Base-by-base conservation (phyloP, 169 alveolate species). In the Cryptosporidium ubiquitum region DNA sequence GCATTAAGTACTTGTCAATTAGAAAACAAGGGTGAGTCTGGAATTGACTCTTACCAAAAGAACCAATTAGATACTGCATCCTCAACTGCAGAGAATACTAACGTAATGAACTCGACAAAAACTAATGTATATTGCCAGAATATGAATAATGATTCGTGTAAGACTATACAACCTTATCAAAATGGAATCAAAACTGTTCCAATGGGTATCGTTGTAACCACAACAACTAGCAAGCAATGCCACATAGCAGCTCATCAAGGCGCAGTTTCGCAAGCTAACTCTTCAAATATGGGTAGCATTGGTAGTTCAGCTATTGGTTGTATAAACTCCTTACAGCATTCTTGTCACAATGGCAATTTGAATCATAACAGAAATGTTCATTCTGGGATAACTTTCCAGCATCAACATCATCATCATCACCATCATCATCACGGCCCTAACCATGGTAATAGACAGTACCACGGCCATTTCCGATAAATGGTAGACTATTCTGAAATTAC, bases 181-280 rank as follows among this genome's bases (percentile, higher is more conserved):
- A 12, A 12, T 66, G 75, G 35, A 12, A 16, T 42, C 5, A 79
- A 40, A 10, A 35, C 39, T 60, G 20, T 79, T 5, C 89, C 89
- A 3, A 33, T 64, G 58, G 89, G 89, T 9, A 79, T 79, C 5
- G 74, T 79, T 33, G 73, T 79, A 14, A 79, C 89, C 12, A 79
- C 89, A 1, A 79, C 86, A 10, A 75, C 89, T 18, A 79, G 79
- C n/a, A 61, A 64, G 33, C 85, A 73, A 58, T 73, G 85, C 49
- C 85, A 73, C 29, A 42, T 51, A 5, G 26, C 85, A 5, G 26
- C 85, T 20, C 85, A 73, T 26, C 42, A 33, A n/a, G 55, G 49
- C n/a, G 39, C 68, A 51, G 35, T 3, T 73, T 14, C 37, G 3
- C 84, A 42, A 70, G 37, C n/a, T 47, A 70, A 0, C 31, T 5